phyloP scores from a whole-genome alignment of 495 filamentous ascomycete genomes.

The Neurospora discreta region DNA sequence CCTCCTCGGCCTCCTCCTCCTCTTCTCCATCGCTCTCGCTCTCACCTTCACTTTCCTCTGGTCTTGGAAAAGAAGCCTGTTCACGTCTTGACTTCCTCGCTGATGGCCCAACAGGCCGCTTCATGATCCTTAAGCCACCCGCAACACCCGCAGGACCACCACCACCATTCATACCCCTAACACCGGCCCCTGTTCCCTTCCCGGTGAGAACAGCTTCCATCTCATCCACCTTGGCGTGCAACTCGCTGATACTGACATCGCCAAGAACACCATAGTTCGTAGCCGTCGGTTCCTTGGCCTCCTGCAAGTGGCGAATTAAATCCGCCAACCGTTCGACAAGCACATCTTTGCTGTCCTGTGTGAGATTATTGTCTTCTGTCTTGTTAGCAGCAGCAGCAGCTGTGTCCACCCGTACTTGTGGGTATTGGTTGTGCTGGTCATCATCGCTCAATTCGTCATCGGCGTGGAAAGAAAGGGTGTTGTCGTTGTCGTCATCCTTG shows the following conservation, averaged over 20 bases:
- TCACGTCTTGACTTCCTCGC: background rate
- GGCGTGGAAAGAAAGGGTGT: background rate
- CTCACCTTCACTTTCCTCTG: background rate
- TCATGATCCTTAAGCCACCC: background rate
- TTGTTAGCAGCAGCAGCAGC: background rate
- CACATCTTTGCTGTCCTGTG: conserved; percentile 36
- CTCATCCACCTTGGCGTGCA: conserved; percentile 35
- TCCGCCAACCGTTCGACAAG: conserved; percentile 39
- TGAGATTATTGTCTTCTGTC: conserved; percentile 10
- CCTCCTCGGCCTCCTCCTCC: background rate
- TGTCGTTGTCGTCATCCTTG: conserved; percentile 1
- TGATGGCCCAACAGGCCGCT: background rate
- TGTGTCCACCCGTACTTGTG: background rate
- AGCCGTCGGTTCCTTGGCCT: background rate
- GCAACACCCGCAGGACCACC: background rate
- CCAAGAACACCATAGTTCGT: background rate
- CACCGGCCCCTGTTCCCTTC: background rate
- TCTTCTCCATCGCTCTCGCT: background rate
- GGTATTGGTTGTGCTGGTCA: background rate
- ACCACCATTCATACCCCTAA: background rate
- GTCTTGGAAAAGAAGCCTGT: background rate
- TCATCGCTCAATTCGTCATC: conserved; percentile 6
- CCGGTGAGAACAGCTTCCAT: conserved; percentile 27
- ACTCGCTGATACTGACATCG: conserved; percentile 15
- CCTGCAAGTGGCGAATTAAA: conserved; percentile 27